Evolutionary conservation across 768 basidiomycete species (phyloP).

Genomic region (Lactifluus echinatus): DNA sequence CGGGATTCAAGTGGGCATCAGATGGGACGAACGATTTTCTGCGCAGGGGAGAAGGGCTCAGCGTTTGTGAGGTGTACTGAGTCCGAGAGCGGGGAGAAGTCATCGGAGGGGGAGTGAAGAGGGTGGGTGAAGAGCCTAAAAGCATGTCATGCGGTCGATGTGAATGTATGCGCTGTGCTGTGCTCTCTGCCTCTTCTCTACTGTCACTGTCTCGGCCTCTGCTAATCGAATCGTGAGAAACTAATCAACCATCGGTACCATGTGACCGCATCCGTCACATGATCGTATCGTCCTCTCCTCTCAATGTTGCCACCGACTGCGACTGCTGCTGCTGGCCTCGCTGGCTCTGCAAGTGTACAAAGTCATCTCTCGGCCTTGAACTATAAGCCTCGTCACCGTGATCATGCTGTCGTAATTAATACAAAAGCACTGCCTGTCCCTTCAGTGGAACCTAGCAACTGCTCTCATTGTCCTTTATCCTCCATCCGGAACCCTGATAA

Average conservation of each 20-base stretch:
- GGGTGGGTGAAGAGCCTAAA: neutral
- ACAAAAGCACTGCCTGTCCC: neutral
- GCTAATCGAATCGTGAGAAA: constrained; percentile 20
- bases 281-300: neutral
- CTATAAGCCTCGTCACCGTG: constrained; percentile 7
- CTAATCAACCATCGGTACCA: constrained; percentile 12
- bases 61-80: constrained; percentile 12
- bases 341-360: constrained; percentile 8
- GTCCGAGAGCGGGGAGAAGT: constrained; percentile 4
- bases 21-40: constrained; percentile 15
- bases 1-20: constrained; percentile 8
- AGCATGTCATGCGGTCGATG: constrained; percentile 8
- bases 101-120: constrained; percentile 3
- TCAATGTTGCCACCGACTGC: neutral
- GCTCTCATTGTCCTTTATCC: neutral
- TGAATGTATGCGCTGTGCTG: too few relatives aligned
- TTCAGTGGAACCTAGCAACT: neutral
- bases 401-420: neutral
- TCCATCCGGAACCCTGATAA: neutral
- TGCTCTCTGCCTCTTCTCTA: too few relatives aligned
- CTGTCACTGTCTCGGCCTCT: too few relatives aligned
- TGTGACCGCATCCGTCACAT: constrained; percentile 18
- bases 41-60: constrained; percentile 18
- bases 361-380: constrained; percentile 11
- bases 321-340: neutral